Conservation (phyloP, 768 basidiomycete genomes). For the Pisolithus microcarpus region DNA sequence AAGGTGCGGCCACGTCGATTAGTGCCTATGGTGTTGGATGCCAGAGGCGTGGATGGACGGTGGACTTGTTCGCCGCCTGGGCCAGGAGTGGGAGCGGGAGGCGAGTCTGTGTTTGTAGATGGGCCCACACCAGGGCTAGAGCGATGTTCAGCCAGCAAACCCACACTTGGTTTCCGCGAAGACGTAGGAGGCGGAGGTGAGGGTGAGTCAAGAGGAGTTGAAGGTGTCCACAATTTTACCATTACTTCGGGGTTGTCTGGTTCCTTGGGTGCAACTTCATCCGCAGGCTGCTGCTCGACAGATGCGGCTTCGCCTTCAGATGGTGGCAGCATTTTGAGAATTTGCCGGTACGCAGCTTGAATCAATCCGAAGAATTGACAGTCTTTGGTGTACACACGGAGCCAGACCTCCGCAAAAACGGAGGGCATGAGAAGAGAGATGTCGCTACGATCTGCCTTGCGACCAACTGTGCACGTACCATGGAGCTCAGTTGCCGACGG, state of each 20-base stretch:
- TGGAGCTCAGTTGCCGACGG: not conserved
- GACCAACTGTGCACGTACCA: constrained; percentile 29
- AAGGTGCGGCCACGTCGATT: constrained; percentile 10
- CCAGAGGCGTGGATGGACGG: not conserved
- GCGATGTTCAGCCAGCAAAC: constrained; percentile 4
- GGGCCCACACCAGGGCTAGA: not conserved
- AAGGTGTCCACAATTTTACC: constrained; percentile 25
- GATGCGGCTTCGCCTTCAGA: not conserved
- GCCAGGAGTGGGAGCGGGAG: too few relatives aligned
- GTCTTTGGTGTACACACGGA: constrained; percentile 69
- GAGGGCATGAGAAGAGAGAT: constrained; percentile 60
- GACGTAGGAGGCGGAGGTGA: constrained; percentile 27
- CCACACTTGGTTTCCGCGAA: constrained; percentile 11
- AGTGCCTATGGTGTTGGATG: not conserved
- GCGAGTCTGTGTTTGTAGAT: too few relatives aligned
- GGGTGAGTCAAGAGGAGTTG: constrained; percentile 29
- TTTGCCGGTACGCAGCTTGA: constrained; percentile 57
- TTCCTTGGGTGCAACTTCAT: constrained; percentile 11
- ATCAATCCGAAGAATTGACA: constrained; percentile 48
- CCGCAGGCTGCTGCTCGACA: constrained; percentile 1
- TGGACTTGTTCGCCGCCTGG: not conserved
- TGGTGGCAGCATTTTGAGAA: constrained; percentile 22
- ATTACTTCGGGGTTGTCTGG: not conserved
- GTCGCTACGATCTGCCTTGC: constrained; percentile 43
- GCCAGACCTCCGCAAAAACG: constrained; percentile 60